Base-by-base conservation (phyloP, 352 stramenopile genomes). In the Pythium myriotylum region DNA sequence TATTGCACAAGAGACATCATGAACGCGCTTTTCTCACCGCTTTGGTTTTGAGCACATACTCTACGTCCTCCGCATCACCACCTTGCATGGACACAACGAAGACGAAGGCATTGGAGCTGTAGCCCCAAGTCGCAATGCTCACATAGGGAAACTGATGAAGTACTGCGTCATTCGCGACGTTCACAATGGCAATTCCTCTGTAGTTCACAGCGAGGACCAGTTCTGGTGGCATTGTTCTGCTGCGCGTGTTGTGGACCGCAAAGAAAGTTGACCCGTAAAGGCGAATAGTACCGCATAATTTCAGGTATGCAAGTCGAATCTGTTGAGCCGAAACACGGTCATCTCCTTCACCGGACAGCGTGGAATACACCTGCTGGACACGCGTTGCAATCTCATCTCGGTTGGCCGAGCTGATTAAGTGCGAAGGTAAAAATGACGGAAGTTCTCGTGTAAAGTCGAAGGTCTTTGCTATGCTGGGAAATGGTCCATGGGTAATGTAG, bases 191-290 rank as follows among this genome's bases (percentile, higher is more conserved):
- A 23, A 95, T 72, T 2, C 81, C 84, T 52, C 87, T 85, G 55
- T 77, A 63, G 53, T 84, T 86, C 19, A 94, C 73, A 8, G 79
- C 80, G 12, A 95, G 47, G 27, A 90, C 73, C 22, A 92, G 59
- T 16, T 84, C 77, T 2, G 66, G 37, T 6, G 86, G 82, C 14
- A 92, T 65, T 12, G 65, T 47, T 6, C 67, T 64, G 24, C 72
- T 76, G 0, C 79, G 70, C 14, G 74, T 82, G 45, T 88, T 88
- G 51, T 76, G 65, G 23, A 79, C 77, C 4, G 76, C 67, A 52
- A 89, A 95, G 52, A 86, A 88, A 1, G 81, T 81, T 32, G 81
- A 81, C 12, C 84, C 84, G 57, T 92, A 94, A 48, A 92, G 78
- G 29, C 78, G 67, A 63, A 86, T 73, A 5, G 62, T 65, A 45